phyloP scores from a whole-genome alignment of 83 land plant genomes.

The Diphasiastrum complanatum region DNA sequence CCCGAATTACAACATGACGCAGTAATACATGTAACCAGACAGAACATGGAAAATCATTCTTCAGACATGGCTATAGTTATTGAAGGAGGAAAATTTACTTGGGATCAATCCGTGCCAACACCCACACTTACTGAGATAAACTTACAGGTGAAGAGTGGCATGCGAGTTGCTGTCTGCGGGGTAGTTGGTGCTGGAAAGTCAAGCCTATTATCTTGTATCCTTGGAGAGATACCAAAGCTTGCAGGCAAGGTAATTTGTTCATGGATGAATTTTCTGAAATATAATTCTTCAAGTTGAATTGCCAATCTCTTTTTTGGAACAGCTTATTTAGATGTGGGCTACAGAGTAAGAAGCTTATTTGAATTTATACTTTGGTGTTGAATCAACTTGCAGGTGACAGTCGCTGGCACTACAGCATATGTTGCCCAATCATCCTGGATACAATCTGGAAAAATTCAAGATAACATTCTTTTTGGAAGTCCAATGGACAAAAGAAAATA shows the following conservation, averaged over 20 bases:
- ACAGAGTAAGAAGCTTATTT: too few relatives aligned
- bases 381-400: too few relatives aligned
- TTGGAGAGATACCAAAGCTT: slow-evolving; percentile 83
- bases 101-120: slow-evolving; percentile 52
- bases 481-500: slow-evolving; percentile 69
- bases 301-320: too few relatives aligned
- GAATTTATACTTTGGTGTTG: too few relatives aligned
- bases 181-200: slow-evolving; percentile 86
- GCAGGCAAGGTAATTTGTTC: slow-evolving; percentile 53
- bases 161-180: slow-evolving; percentile 93
- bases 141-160: slow-evolving; percentile 58
- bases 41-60: background rate
- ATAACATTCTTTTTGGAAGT: slow-evolving; percentile 92
- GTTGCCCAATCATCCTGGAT: slow-evolving; percentile 98
- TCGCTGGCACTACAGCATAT: too few relatives aligned
- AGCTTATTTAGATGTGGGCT: too few relatives aligned
- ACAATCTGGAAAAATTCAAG: slow-evolving; percentile 81
- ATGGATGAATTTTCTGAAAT: too few relatives aligned
- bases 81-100: slow-evolving; percentile 59
- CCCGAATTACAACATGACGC: slow-evolving; percentile 77
- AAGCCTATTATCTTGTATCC: slow-evolving; percentile 77
- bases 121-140: slow-evolving; percentile 59
- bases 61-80: slow-evolving; percentile 58
- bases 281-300: too few relatives aligned
- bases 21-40: slow-evolving; percentile 36